A percentile compares a stretch with the other conserved stretches of the same genome.
Conservation (phyloP, 2,329 filamentous ascomycete species). For the Ampelomyces quisqualis region DNA sequence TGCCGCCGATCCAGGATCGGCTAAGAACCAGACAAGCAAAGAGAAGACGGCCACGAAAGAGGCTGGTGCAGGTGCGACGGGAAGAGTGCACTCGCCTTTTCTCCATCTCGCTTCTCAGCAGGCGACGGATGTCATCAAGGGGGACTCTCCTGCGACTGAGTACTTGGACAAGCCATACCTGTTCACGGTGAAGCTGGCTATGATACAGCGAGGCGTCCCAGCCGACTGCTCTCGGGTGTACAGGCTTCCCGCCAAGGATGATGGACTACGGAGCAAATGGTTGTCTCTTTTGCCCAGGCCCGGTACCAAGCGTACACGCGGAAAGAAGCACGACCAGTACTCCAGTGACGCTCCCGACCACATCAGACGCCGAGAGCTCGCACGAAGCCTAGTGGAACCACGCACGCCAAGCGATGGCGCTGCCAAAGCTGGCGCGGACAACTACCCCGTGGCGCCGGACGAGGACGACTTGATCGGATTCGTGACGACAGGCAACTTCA, state of each 20-base stretch:
- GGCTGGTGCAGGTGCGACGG: no score
- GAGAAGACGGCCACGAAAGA: no score
- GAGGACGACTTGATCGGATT: slow-evolving; percentile 82
- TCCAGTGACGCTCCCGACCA: slow-evolving; percentile 22
- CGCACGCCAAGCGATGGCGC: slow-evolving; percentile 2
- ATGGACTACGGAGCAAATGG: slow-evolving; percentile 68
- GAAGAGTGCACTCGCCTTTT: slow-evolving; percentile 22
- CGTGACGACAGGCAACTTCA: slow-evolving; percentile 83
- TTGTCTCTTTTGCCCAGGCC: slow-evolving; percentile 57
- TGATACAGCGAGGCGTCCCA: slow-evolving; percentile 70
- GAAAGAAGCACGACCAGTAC: slow-evolving; percentile 12
- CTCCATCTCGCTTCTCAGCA: slow-evolving; percentile 24
- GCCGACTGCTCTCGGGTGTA: slow-evolving; percentile 78
- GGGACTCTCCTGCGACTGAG: not conserved
- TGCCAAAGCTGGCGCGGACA: slow-evolving; percentile 33
- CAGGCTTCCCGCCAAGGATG: slow-evolving; percentile 64
- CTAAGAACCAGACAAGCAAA: slow-evolving; percentile 8
- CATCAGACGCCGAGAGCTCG: slow-evolving; percentile 24
- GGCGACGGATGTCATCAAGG: slow-evolving; percentile 31
- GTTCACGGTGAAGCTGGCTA: slow-evolving; percentile 65
- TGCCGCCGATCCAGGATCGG: not conserved
- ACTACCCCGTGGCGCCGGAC: slow-evolving; percentile 68
- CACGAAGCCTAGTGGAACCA: slow-evolving; percentile 28
- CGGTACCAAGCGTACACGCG: slow-evolving; percentile 8
- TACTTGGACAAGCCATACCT: slow-evolving; percentile 32